Evolutionary conservation across 1,284 basidiomycete species (phyloP), one percentile per base, ranked within the genome.

Genomic region (Cutaneotrichosporon cutaneum): DNA sequence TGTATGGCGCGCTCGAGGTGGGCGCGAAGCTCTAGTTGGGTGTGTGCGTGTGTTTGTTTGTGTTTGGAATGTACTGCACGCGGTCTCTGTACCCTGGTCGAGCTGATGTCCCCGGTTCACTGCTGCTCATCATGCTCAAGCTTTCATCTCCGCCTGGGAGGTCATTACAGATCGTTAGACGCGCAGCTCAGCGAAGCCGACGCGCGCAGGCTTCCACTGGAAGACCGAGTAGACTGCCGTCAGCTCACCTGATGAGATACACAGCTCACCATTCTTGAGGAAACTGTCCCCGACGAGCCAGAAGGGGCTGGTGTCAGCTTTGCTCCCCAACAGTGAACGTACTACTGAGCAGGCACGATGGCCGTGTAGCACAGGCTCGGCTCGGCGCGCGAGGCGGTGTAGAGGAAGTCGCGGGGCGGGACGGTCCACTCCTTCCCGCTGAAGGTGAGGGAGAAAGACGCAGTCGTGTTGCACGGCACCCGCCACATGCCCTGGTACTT

Each of bases 141-240:
- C n/a, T n/a, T 45, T 45, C n/a, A 22, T 45, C 10, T 45, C 44
- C 44, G 44, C 44, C 9, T 11, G 21, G 44, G 44, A 24, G 44
- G 44, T n/a, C 8, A 22, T 26, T 47, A 47, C 22, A 14, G 45
- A 22, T 3, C 16, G 6, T 51, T 32, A 51, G 27, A 18, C 47
- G 47, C 47, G 47, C 27, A 80, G 67, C 21, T 80, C 61, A 7
- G 92, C 92, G 71, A 95, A 94, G 0, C 93, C 92, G 54, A 95
- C 86, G 2, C 90, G 86, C 0, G 88, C 78, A 0, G 91, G 90
- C 24, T 81, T 77, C 67, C 86, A 89, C 39, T 89, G 84, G 81
- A 88, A 94, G 4, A 92, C 89, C 0, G 90, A 87, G 80, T 93
- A 95, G 0, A 92, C 90, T n/a, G n/a, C n/a, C n/a, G n/a, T n/a